These are phyloP conservation scores for Termitomyces sp. DNA, from an alignment of 768 basidiomycete species.

Conservation along the genomic window DNA sequence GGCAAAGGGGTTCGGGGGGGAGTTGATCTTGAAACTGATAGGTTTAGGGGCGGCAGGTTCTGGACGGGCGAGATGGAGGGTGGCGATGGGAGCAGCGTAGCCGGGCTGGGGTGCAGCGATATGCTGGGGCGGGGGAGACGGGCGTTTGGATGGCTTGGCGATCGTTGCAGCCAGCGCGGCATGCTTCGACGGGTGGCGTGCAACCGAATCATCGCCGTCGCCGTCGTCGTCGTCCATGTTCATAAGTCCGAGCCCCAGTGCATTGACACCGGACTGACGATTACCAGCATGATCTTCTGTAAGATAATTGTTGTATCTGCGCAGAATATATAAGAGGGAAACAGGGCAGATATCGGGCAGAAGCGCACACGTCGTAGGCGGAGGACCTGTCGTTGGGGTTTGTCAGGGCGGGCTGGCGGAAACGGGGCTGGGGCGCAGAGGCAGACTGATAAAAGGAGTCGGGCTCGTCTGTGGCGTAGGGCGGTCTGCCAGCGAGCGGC, in stretches of 20 bases:
- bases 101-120: constrained; percentile 72
- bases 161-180: background rate
- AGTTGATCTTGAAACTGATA: constrained; percentile 11
- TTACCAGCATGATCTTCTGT: constrained; percentile 21
- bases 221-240: constrained; percentile 42
- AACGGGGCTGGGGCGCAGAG: constrained; percentile 33
- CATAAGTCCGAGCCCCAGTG: constrained; percentile 45
- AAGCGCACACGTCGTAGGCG: constrained; percentile 63
- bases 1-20: background rate
- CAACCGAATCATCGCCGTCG: constrained; percentile 27
- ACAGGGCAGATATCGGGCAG: constrained; percentile 4
- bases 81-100: constrained; percentile 66
- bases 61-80: constrained; percentile 52
- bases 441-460: constrained; percentile 53
- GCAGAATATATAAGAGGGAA: constrained; percentile 1
- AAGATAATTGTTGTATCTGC: constrained; percentile 64
- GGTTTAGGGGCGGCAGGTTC: constrained; percentile 29
- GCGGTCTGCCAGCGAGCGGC: constrained; percentile 53
- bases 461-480: constrained; percentile 65
- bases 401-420: constrained; percentile 39
- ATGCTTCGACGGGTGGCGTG: constrained; percentile 1
- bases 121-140: constrained; percentile 24
- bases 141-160: constrained; percentile 9
- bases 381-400: constrained; percentile 55
- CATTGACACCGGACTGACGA: constrained; percentile 50